Evolutionary conservation across 345 rosid genomes (phyloP).

Genomic region (Erucastrum elatum): DNA sequence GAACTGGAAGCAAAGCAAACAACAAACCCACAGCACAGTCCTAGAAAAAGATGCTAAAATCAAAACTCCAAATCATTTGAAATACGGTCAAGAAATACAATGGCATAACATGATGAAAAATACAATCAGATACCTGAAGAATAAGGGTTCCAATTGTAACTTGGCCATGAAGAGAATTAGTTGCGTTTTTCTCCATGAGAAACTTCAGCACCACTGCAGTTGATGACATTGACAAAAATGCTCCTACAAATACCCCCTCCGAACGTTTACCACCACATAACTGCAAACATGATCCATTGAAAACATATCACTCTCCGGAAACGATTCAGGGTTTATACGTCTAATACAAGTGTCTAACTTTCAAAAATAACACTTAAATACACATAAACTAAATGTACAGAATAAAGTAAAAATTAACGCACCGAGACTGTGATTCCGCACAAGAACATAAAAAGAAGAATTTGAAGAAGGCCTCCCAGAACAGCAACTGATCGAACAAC

Average conservation of each 20-base stretch:
- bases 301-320: neutral
- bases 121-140: conserved; percentile 63
- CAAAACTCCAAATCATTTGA: conserved; percentile 22
- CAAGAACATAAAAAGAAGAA: conserved; percentile 80
- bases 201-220: conserved; percentile 95
- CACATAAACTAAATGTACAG: neutral
- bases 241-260: conserved; percentile 90
- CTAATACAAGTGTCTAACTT: neutral
- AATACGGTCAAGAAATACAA: conserved; percentile 1
- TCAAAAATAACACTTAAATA: neutral
- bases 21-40: conserved; percentile 94
- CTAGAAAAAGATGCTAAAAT: conserved; percentile 43
- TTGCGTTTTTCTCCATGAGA: conserved; percentile 81
- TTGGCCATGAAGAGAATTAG: conserved; percentile 78
- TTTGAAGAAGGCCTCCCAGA: conserved; percentile 84
- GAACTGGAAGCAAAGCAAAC: conserved; percentile 91
- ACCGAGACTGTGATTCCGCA: conserved; percentile 80
- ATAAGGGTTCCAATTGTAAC: conserved; percentile 86
- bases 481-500: conserved; percentile 93
- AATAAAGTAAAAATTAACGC: conserved; percentile 15
- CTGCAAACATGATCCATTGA: conserved; percentile 50
- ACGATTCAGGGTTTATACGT: neutral
- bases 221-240: conserved; percentile 91
- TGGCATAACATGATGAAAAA: conserved; percentile 11
- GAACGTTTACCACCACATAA: conserved; percentile 84